phyloP scores from a whole-genome alignment of 345 rosid genomes.

The Cardamine resedifolia region DNA sequence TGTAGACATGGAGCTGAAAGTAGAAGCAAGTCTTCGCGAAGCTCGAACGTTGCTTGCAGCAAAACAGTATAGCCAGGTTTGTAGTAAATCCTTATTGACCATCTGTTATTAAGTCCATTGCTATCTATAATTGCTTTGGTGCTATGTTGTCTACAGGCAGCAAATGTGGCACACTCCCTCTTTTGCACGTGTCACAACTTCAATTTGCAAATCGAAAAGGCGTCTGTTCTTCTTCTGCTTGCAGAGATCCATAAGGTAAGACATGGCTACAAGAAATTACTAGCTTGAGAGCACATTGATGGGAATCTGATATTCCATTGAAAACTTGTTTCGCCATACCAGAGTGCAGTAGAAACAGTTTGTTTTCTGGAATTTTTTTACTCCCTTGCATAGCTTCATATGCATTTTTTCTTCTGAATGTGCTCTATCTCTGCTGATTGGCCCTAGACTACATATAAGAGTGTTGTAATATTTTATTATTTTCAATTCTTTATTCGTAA shows the following conservation, averaged over 20 bases:
- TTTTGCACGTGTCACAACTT: constrained; percentile 92
- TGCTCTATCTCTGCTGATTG: constrained; percentile 4
- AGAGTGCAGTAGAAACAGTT: background rate
- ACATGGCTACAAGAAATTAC: background rate
- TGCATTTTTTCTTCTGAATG: constrained; percentile 14
- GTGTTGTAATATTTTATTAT: background rate
- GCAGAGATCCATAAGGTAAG: constrained; percentile 98
- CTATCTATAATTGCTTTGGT: constrained; percentile 22
- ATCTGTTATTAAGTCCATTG: background rate
- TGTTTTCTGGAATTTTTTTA: background rate
- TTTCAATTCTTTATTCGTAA: background rate
- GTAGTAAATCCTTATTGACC: constrained; percentile 10
- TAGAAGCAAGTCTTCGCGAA: constrained; percentile 85
- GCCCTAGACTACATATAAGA: background rate
- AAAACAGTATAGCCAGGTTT: constrained; percentile 88
- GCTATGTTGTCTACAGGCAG: constrained; percentile 61
- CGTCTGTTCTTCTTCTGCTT: constrained; percentile 81
- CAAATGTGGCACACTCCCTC: constrained; percentile 79
- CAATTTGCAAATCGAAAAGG: constrained; percentile 87
- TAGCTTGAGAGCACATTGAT: background rate
- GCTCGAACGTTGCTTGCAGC: constrained; percentile 96
- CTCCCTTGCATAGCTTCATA: background rate
- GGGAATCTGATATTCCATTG: constrained; percentile 20
- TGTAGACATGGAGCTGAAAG: constrained; percentile 89
- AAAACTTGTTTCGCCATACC: background rate